Base-by-base conservation (phyloP, 352 stramenopile species). In the Pythium pyrilobum region DNA sequence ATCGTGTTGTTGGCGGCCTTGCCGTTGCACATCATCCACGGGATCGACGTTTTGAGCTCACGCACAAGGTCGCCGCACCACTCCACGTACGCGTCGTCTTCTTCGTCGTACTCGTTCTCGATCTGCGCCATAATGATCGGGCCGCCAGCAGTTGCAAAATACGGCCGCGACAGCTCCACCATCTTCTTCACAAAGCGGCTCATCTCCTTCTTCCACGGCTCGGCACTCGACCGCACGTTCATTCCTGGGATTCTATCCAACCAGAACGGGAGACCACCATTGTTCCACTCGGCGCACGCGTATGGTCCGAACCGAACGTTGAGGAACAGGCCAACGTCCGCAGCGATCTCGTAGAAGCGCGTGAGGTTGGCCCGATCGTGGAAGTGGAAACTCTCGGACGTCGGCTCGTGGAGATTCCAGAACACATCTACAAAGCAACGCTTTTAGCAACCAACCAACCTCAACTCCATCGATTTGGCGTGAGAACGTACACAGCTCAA, bases 91-190 rank as follows among this genome's bases (percentile, higher is more conserved):
- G 68, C 65, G 6, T 58, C 56, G 39, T 85, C 75, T n/a, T 79
- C 61, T 42, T 42, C 54, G n/a, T 59, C 61, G 37, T 77, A 85
- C 57, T 87, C 77, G 39, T 80, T 87, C 52, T 86, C 77, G 25
- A 90, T 85, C 63, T 90, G 77, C 4, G 80, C 75, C 62, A 85
- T 66, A 24, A 91, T 74, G 47, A 91, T 91, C 1, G 81, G 76
- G 5, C 81, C 81, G 6, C 81, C 81, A 33, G 74, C 72, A 10
- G 59, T 72, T 1, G 77, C 75, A 48, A 91, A 62, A 52, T 81
- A 91, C 21, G 77, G 77, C 6, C 74, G 66, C 3, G 77, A 80
- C 2, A 89, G 39, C 4, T 79, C 68, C 9, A 89, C 74, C 64
- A 91, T 82, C 41, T 82, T 71, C 5, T 55, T 46, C 36, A 89